Evolutionary conservation across 352 stramenopile genomes (phyloP).

Genomic region (Phytopythium chamaehyphon): DNA sequence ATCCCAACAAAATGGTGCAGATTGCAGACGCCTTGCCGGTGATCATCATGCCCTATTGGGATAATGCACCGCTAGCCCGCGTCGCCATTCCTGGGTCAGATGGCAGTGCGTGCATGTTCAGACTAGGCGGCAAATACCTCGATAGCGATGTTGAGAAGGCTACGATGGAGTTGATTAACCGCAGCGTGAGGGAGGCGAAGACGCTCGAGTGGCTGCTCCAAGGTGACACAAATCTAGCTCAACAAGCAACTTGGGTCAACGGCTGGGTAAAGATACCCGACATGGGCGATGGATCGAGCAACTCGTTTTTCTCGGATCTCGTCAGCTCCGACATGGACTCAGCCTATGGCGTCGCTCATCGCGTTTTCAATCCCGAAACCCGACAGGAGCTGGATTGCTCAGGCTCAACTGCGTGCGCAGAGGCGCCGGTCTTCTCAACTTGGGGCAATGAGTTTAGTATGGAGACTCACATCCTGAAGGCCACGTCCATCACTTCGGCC

Average conservation of each 20-base stretch:
- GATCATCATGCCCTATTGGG: slow-evolving; percentile 42
- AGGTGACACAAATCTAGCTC: background rate
- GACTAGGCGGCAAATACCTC: slow-evolving; percentile 27
- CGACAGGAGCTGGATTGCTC: slow-evolving; percentile 26
- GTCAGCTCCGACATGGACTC: slow-evolving; percentile 22
- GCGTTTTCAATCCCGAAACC: slow-evolving; percentile 34
- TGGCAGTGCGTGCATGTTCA: slow-evolving; percentile 39
- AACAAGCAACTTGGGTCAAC: slow-evolving; percentile 26
- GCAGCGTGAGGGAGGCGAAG: slow-evolving; percentile 19
- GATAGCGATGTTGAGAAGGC: slow-evolving; percentile 11
- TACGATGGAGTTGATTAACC: slow-evolving; percentile 17
- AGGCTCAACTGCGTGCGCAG: slow-evolving; percentile 6
- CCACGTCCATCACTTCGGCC: slow-evolving; percentile 23
- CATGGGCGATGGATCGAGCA: slow-evolving; percentile 13
- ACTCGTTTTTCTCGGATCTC: slow-evolving; percentile 31
- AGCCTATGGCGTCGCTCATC: slow-evolving; percentile 14
- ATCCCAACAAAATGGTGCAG: slow-evolving; percentile 17
- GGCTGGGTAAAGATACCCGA: slow-evolving; percentile 26
- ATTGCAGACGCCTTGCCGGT: slow-evolving; percentile 32
- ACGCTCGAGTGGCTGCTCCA: slow-evolving; percentile 32
- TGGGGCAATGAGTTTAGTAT: slow-evolving; percentile 29
- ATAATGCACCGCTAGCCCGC: slow-evolving; percentile 21
- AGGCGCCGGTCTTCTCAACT: background rate
- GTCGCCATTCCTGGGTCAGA: slow-evolving; percentile 28
- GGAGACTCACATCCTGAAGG: slow-evolving; percentile 9